Evolutionary conservation across 257 asterid genomes (phyloP).

Genomic region (Solanum virginianum): DNA sequence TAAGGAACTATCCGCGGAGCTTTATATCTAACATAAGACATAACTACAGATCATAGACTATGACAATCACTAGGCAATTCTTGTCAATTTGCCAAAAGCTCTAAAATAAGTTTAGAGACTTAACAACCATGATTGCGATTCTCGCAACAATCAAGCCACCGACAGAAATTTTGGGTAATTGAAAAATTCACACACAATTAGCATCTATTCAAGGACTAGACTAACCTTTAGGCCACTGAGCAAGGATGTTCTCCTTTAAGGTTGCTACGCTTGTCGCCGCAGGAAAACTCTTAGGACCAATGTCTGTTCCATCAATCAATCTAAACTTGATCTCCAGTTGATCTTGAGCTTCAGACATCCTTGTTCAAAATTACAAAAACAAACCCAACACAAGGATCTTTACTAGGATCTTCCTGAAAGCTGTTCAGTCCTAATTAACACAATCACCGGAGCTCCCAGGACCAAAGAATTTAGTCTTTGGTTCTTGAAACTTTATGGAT

Average conservation of each 20-base stretch:
- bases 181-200: background rate
- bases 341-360: slow-evolving; percentile 63
- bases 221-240: slow-evolving; percentile 94
- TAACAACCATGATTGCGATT: background rate
- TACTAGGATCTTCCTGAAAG: slow-evolving; percentile 13
- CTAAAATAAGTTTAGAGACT: background rate
- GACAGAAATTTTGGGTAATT: background rate
- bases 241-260: slow-evolving; percentile 76
- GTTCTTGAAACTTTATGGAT: background rate
- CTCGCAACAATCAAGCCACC: background rate
- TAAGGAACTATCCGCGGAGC: background rate
- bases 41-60: background rate
- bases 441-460: background rate
- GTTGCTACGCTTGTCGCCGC: slow-evolving; percentile 55
- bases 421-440: background rate
- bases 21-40: background rate
- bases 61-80: background rate
- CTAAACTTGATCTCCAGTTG: slow-evolving; percentile 86
- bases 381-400: slow-evolving; percentile 20
- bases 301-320: slow-evolving; percentile 80
- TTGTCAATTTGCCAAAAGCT: background rate
- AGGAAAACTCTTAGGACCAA: slow-evolving; percentile 68
- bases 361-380: slow-evolving; percentile 1
- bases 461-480: background rate
- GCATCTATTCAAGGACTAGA: background rate